Evolutionary conservation across 1,139 yeast species (phyloP).

Genomic region (Saccharomycopsis crataegensis): DNA sequence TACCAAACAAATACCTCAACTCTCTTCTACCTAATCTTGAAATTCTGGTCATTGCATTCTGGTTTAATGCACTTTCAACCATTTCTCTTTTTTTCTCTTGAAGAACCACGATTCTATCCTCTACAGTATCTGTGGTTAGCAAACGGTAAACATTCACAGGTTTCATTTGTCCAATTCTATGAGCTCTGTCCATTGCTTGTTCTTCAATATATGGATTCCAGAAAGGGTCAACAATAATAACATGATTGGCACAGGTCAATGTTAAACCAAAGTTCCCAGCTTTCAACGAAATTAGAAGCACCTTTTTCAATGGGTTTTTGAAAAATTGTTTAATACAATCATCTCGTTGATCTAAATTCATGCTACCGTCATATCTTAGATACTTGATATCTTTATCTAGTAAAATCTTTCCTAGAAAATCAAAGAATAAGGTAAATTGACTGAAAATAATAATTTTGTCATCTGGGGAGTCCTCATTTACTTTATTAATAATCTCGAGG

Average conservation of each 20-base stretch:
- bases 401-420: slow-evolving; percentile 55
- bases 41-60: slow-evolving; percentile 57
- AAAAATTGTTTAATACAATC: slow-evolving; percentile 57
- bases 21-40: slow-evolving; percentile 64
- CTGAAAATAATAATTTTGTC: slow-evolving; percentile 77
- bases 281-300: slow-evolving; percentile 68
- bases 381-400: slow-evolving; percentile 39
- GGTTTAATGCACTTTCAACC: slow-evolving; percentile 79
- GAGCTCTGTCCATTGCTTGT: slow-evolving; percentile 93
- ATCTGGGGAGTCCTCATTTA: slow-evolving; percentile 34
- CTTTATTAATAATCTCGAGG: slow-evolving; percentile 37
- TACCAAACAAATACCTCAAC: slow-evolving; percentile 71
- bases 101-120: slow-evolving; percentile 72
- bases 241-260: slow-evolving; percentile 87
- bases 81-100: slow-evolving; percentile 69
- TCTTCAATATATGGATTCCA: slow-evolving; percentile 97
- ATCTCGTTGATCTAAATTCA: slow-evolving; percentile 62
- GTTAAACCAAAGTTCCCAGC: slow-evolving; percentile 95
- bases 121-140: slow-evolving; percentile 62
- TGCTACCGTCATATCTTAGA: slow-evolving; percentile 74
- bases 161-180: slow-evolving; percentile 80
- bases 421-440: slow-evolving; percentile 76
- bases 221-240: slow-evolving; percentile 83
- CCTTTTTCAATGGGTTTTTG: slow-evolving; percentile 40
- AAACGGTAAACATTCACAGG: slow-evolving; percentile 71